phyloP scores from a whole-genome alignment of 169 alveolate species.

The Eimeria falciformis region DNA sequence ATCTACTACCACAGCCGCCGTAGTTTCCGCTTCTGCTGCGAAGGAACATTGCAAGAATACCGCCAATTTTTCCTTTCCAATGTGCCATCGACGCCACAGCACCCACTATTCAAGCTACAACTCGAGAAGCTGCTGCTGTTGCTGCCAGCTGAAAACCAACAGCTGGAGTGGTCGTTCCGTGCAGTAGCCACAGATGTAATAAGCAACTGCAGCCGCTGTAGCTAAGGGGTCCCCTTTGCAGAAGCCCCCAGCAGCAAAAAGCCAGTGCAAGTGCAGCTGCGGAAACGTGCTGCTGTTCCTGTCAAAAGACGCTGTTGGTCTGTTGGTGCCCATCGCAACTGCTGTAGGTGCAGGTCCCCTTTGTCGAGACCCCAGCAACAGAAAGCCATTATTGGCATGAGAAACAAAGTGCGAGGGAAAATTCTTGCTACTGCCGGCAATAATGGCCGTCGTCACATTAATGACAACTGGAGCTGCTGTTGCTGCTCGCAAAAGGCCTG shows the following conservation, averaged over 20 bases:
- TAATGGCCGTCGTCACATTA: conserved; percentile 26
- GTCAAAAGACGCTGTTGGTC: not conserved
- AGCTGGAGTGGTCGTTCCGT: conserved; percentile 11
- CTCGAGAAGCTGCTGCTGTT: not conserved
- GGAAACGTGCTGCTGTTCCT: conserved; percentile 7
- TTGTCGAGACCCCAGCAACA: no score
- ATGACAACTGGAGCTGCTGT: conserved; percentile 38
- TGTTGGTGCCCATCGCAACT: not conserved
- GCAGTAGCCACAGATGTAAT: not conserved
- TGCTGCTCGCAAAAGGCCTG: conserved; percentile 69
- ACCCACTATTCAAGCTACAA: not conserved
- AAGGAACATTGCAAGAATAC: conserved; percentile 47
- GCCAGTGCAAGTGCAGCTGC: not conserved
- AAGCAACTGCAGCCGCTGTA: not conserved
- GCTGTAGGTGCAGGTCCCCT: conserved; percentile 8
- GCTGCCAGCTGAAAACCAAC: conserved; percentile 18
- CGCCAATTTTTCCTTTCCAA: conserved; percentile 23
- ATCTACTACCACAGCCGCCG: no score
- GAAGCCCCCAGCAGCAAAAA: conserved; percentile 4
- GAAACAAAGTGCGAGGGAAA: no score
- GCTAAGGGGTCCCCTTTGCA: not conserved
- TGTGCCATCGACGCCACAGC: not conserved
- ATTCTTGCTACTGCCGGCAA: no score
- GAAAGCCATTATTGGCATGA: no score
- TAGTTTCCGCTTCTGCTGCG: not conserved